phyloP scores from a whole-genome alignment of 2,329 filamentous ascomycete genomes.

The Colletotrichum ledebouriae region DNA sequence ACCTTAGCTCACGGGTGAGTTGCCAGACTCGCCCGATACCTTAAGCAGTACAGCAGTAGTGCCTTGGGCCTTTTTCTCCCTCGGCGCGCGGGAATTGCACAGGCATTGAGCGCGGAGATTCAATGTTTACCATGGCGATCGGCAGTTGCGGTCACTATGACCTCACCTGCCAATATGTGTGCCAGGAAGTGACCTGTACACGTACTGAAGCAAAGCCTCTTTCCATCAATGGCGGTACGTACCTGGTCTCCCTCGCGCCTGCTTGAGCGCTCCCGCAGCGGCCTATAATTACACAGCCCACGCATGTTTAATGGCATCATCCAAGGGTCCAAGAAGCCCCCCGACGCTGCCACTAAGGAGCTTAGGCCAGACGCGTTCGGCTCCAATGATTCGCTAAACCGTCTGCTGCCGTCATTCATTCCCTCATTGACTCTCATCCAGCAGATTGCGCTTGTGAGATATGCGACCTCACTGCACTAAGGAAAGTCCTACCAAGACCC shows the following conservation, averaged over 20 bases:
- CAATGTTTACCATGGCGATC: slow-evolving; percentile 41
- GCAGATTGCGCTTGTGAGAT: slow-evolving; percentile 8
- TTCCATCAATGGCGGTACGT: slow-evolving; percentile 9
- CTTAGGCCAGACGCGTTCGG: slow-evolving; percentile 36
- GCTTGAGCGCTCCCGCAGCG: slow-evolving; percentile 11
- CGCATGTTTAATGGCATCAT: slow-evolving; percentile 39
- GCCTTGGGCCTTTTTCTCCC: neutral
- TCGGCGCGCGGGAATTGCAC: slow-evolving; percentile 11
- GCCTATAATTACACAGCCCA: neutral
- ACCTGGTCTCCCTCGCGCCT: neutral
- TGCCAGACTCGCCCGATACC: slow-evolving; percentile 10
- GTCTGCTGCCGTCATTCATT: slow-evolving; percentile 27
- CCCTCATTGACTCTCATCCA: slow-evolving; percentile 6
- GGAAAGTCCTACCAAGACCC: neutral
- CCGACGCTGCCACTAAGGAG: slow-evolving; percentile 31
- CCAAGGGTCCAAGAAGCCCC: slow-evolving; percentile 36
- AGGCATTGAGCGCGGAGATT: slow-evolving; percentile 23
- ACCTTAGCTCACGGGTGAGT: no score
- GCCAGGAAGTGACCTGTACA: slow-evolving; percentile 1
- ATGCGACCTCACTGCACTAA: neutral
- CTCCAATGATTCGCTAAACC: slow-evolving; percentile 21
- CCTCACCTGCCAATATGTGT: slow-evolving; percentile 40
- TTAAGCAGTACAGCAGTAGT: slow-evolving; percentile 1
- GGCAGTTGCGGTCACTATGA: slow-evolving; percentile 44
- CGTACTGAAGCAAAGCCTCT: no score